A percentile compares a stretch with the other conserved stretches of the same genome.
Conservation (phyloP, 1,284 basidiomycete species). For the Entoloma clypeatum region DNA sequence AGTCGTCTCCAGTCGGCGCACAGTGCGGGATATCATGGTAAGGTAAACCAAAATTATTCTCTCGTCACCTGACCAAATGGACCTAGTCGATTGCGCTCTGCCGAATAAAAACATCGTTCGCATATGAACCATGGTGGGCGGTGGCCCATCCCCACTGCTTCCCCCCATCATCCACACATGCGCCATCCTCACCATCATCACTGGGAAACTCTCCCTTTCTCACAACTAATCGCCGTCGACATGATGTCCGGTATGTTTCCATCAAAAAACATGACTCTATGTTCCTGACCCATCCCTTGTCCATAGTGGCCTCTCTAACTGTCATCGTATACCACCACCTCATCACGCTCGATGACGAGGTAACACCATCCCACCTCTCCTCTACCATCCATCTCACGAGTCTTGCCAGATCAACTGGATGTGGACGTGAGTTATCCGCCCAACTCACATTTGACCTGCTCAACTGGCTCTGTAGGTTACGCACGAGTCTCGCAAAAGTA, state of each 20-base stretch:
- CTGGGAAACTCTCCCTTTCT: not conserved
- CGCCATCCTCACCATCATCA: not conserved
- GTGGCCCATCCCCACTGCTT: too few relatives aligned
- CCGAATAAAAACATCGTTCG: too few relatives aligned
- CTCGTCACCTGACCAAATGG: not conserved
- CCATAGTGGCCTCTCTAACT: not conserved
- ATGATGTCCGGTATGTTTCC: not conserved
- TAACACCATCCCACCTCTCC: too few relatives aligned
- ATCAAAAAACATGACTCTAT: not conserved
- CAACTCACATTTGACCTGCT: not conserved
- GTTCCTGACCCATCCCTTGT: not conserved
- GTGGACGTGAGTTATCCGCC: too few relatives aligned
- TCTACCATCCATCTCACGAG: too few relatives aligned
- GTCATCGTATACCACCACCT: not conserved
- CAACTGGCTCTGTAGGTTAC: too few relatives aligned
- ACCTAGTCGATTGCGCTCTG: not conserved
- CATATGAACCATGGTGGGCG: too few relatives aligned
- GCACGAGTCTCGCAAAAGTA: too few relatives aligned
- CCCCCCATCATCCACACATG: not conserved
- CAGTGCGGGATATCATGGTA: conserved; percentile 47
- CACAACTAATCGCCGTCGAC: not conserved
- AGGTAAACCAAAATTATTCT: not conserved
- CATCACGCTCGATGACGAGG: not conserved
- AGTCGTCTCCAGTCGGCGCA: conserved; percentile 52
- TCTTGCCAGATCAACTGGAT: too few relatives aligned